phyloP scores from a whole-genome alignment of 768 basidiomycete species.

The Suillus discolor region DNA sequence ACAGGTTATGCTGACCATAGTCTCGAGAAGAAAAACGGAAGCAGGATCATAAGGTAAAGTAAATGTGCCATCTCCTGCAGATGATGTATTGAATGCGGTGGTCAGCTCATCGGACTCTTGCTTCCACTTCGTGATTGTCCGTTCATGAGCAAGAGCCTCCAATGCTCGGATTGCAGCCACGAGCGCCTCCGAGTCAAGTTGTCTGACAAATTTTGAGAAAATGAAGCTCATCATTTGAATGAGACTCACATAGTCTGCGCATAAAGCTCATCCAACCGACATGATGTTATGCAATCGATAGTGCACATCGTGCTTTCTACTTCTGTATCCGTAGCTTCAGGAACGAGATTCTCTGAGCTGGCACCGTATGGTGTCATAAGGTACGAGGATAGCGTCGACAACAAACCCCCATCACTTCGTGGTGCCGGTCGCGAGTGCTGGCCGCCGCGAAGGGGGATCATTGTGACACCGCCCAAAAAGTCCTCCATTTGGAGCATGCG shows the following conservation, averaged over 20 bases:
- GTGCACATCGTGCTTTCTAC: slow-evolving; percentile 94
- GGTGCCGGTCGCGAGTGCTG: slow-evolving; percentile 62
- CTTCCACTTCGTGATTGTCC: slow-evolving; percentile 79
- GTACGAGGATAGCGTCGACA: slow-evolving; percentile 94
- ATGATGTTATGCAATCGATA: slow-evolving; percentile 93
- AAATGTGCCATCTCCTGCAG: slow-evolving; percentile 45
- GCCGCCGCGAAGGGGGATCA: slow-evolving; percentile 85
- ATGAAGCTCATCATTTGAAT: background rate
- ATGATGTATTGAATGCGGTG: slow-evolving; percentile 33
- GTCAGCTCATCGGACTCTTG: slow-evolving; percentile 65
- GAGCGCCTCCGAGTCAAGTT: slow-evolving; percentile 77
- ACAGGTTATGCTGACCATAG: slow-evolving; percentile 87
- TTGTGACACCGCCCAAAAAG: slow-evolving; percentile 91
- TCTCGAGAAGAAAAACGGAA: slow-evolving; percentile 92
- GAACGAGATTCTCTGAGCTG: slow-evolving; percentile 73
- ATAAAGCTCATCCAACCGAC: slow-evolving; percentile 93
- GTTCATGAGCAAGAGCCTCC: slow-evolving; percentile 86
- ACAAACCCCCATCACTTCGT: slow-evolving; percentile 83
- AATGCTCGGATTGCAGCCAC: slow-evolving; percentile 84
- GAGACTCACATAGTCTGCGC: slow-evolving; percentile 83
- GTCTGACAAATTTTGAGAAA: slow-evolving; percentile 45
- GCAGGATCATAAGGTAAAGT: slow-evolving; percentile 93
- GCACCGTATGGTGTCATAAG: slow-evolving; percentile 91
- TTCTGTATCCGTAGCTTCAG: slow-evolving; percentile 88
- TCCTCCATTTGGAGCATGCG: slow-evolving; percentile 98